Conservation (phyloP, 495 filamentous ascomycete genomes). For the Penicillium pulvis region DNA sequence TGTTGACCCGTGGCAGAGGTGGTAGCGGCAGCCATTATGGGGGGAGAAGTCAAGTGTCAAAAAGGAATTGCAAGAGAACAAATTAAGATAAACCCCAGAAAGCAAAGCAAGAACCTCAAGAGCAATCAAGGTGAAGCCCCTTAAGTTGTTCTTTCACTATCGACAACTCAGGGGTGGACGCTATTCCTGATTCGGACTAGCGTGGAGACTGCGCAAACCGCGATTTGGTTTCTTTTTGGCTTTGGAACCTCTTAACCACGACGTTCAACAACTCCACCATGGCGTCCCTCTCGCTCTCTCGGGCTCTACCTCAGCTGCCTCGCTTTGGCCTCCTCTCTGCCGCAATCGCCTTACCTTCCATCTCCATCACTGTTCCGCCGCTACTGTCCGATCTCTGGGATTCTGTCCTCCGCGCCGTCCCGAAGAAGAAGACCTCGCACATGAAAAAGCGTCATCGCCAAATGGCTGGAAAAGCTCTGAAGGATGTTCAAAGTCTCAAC, state of each 20-base stretch:
- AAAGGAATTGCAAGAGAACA: background rate
- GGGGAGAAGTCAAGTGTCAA: conserved; percentile 6
- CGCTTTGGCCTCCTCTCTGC: conserved; percentile 24
- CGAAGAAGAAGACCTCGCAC: conserved; percentile 98
- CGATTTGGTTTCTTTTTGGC: conserved; percentile 13
- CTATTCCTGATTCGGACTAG: conserved; percentile 41
- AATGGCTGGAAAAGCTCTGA: conserved; percentile 90
- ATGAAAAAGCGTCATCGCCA: conserved; percentile 92
- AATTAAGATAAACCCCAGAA: background rate
- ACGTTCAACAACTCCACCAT: background rate
- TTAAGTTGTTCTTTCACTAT: conserved; percentile 43
- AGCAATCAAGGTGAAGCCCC: conserved; percentile 27
- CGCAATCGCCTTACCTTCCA: conserved; percentile 22
- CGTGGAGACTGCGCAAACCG: conserved; percentile 23
- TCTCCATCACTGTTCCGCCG: conserved; percentile 52
- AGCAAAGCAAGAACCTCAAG: background rate
- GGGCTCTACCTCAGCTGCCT: conserved; percentile 18
- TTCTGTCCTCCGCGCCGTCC: conserved; percentile 85
- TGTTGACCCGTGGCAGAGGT: conserved; percentile 48
- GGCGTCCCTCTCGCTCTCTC: conserved; percentile 23
- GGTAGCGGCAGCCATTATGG: conserved; percentile 56
- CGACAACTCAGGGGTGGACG: conserved; percentile 41
- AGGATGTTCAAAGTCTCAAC: conserved; percentile 83
- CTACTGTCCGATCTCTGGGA: conserved; percentile 84
- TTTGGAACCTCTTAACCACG: background rate